These are phyloP conservation scores for Pyracantha coccinea DNA, from an alignment of 331 rosid species.

Conservation along the genomic window DNA sequence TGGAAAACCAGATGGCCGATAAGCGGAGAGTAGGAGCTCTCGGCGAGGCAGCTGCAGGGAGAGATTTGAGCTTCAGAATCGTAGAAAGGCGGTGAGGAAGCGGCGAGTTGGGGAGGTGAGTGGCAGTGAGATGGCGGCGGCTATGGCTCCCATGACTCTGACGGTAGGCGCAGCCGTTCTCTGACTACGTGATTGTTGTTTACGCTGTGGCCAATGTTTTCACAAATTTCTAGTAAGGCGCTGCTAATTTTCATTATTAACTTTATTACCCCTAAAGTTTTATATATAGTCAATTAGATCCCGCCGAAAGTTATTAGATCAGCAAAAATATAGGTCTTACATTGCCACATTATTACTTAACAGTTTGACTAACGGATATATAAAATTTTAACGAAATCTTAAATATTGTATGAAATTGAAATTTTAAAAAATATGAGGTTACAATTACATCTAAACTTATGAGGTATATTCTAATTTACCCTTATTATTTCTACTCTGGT, in stretches of 20 bases:
- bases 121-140: constrained; percentile 48
- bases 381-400: too few relatives aligned
- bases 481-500: too few relatives aligned
- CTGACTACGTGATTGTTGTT: neutral
- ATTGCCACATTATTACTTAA: too few relatives aligned
- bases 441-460: rapidly evolving
- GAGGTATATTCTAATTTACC: too few relatives aligned
- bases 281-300: neutral
- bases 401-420: too few relatives aligned
- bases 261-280: neutral
- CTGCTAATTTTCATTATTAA: neutral
- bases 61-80: constrained; percentile 8
- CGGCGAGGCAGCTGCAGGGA: neutral
- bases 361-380: too few relatives aligned
- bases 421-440: rapidly evolving
- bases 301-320: neutral
- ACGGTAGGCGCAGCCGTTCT: neutral
- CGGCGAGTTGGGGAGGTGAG: constrained; percentile 35
- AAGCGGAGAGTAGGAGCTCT: constrained; percentile 27
- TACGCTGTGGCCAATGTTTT: neutral
- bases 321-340: too few relatives aligned
- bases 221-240: neutral
- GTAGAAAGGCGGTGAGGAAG: constrained; percentile 13
- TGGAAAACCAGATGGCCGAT: constrained; percentile 35
- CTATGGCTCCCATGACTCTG: constrained; percentile 34